phyloP scores from a whole-genome alignment of 208 protist genomes.

The Acanthamoeba royreba region DNA sequence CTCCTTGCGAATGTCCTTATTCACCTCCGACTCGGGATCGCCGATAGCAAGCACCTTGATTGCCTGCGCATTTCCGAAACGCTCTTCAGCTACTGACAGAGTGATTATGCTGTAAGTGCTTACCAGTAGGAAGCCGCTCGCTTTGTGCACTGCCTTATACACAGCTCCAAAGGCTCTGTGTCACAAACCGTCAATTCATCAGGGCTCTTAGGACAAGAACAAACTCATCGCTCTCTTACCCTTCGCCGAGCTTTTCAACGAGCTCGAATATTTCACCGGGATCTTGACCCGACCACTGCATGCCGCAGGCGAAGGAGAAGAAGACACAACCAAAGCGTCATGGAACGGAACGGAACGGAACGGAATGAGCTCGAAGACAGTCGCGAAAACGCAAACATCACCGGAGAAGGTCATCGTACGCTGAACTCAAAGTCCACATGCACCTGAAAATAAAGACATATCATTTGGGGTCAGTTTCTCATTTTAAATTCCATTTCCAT shows the following conservation, averaged over 20 bases:
- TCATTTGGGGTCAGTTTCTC: not conserved
- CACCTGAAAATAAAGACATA: not conserved
- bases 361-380: not conserved
- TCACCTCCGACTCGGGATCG: not conserved
- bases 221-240: not conserved
- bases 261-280: not conserved
- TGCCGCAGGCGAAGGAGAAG: not conserved
- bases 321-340: not conserved
- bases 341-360: too few relatives aligned
- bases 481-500: not conserved
- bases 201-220: not conserved
- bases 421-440: slow-evolving; percentile 12
- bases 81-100: not conserved
- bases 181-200: not conserved
- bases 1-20: slow-evolving; percentile 25
- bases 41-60: slow-evolving; percentile 30
- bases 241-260: slow-evolving; percentile 1
- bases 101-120: not conserved
- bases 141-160: not conserved
- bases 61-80: not conserved
- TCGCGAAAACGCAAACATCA: too few relatives aligned
- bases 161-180: not conserved
- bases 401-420: not conserved
- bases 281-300: not conserved
- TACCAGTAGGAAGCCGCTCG: slow-evolving; percentile 17